Percentiles rank a stretch among this genome's conserved stretches.
phyloP scores from a whole-genome alignment of 805 yeast species.

The Helenozyma baotianmanensis region DNA sequence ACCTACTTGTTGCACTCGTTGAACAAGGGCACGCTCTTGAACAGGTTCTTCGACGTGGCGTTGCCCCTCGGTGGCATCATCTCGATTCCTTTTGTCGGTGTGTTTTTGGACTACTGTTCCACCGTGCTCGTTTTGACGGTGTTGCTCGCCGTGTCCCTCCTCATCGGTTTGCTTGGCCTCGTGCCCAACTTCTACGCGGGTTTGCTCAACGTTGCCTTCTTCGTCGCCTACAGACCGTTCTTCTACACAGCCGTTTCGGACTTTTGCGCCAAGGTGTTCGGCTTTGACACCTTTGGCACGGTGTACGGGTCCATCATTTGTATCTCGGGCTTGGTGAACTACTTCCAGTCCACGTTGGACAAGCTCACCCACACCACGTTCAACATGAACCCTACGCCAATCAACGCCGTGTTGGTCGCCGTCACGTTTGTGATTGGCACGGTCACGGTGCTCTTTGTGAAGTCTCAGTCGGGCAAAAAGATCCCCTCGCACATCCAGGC shows the following conservation, averaged over 20 bases:
- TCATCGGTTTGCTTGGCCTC: conserved; percentile 48
- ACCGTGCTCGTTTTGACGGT: conserved; percentile 41
- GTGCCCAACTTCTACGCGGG: conserved; percentile 39
- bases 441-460: conserved; percentile 37
- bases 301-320: conserved; percentile 55
- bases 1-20: conserved; percentile 40
- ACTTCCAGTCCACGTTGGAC: conserved; percentile 45
- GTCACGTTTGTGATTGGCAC: conserved; percentile 43
- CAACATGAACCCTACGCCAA: conserved; percentile 52
- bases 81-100: conserved; percentile 51
- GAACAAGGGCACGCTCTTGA: conserved; percentile 35
- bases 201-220: conserved; percentile 40
- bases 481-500: too few species aligned
- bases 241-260: conserved; percentile 56
- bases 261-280: conserved; percentile 60
- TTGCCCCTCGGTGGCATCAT: conserved; percentile 55
- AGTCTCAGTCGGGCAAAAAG: conserved; percentile 7
- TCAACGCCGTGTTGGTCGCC: conserved; percentile 37
- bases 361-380: conserved; percentile 46
- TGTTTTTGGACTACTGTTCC: conserved; percentile 45
- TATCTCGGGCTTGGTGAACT: conserved; percentile 48
- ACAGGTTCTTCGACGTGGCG: conserved; percentile 47
- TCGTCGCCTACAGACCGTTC: conserved; percentile 53
- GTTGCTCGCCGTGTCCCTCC: conserved; percentile 37
- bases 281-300: conserved; percentile 57